Evolutionary conservation across 768 basidiomycete species (phyloP), one percentile per base, ranked within the genome.

Genomic region (Mycena rebaudengoi): DNA sequence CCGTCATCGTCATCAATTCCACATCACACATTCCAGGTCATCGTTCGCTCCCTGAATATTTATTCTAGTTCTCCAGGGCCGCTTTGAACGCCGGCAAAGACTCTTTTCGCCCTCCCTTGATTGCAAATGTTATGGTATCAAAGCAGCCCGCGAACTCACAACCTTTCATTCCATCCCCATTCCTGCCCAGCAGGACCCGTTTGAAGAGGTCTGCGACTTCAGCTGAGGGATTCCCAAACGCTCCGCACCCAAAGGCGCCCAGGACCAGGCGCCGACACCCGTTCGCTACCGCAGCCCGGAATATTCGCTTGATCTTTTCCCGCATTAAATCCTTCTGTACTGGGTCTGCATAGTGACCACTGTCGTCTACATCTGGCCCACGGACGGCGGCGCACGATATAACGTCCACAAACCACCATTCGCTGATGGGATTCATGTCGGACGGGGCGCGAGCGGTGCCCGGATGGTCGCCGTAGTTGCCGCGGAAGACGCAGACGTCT

Each of bases 331-430:
- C 69, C 21, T 52, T 59, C 29, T 68, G 64, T 2, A 51, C 53
- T 7, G 55, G 20, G 53, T 65, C 62, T 23, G 60, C 52, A 44
- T 70, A 70, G 23, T 45, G 12, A 20, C 57, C 69, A 7, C 25
- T 20, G 20, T 53, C 54, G 30, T 63, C 64, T 39, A 70, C 52
- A 35, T 70, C 69, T 5, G 69, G 69, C 12, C 60, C 54, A 1
- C 69, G 66, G 33, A 70, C 63, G 4, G 66, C 66, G 33, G 69
- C 66, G 35, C 69, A 70, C 28, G 67, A 70, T 14, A 70, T 64
- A n/a, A 70, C 66, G 46, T 70, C 66, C 8, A 65, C 66, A 58
- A 65, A 68, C 66, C 66, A 70, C 66, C 69, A 68, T 11, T 64
- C 60, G 5, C 53, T 50, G 4, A 37, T 43, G 23, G 69, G 53